Conservation (phyloP, 139 green algal genomes). For the Coelastrella sp. region DNA sequence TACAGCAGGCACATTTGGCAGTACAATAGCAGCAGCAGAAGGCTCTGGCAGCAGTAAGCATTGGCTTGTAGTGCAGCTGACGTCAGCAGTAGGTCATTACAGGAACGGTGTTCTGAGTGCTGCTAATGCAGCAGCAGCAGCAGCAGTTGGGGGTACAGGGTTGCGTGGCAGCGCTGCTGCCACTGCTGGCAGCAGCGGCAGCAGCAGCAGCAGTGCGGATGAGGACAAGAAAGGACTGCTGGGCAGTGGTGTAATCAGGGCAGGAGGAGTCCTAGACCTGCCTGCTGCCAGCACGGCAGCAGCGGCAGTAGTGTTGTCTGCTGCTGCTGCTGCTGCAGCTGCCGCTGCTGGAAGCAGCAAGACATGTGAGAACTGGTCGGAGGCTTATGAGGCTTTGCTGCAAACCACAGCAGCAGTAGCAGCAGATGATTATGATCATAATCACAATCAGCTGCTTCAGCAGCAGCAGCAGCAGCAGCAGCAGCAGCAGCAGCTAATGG, state of each 20-base stretch:
- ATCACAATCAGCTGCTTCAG: background rate
- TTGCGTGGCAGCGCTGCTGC: background rate
- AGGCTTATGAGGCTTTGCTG: no score
- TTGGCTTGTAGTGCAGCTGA: conserved; percentile 23
- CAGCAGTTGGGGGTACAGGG: background rate
- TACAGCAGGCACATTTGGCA: background rate
- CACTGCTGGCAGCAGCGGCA: background rate
- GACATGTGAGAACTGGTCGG: no score
- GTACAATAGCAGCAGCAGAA: background rate
- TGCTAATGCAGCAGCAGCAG: background rate
- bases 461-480: conserved; percentile 34
- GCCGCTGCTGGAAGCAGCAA: background rate
- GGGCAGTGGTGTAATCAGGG: conserved; percentile 8
- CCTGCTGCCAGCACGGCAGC: background rate
- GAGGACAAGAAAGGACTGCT: background rate
- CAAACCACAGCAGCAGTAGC: background rate
- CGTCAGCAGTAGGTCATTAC: background rate
- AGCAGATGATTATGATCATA: no score
- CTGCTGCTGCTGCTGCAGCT: background rate
- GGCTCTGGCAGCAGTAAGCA: conserved; percentile 14
- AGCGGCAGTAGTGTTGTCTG: background rate
- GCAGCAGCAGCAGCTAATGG: background rate
- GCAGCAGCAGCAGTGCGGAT: conserved; percentile 19
- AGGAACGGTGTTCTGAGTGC: background rate
- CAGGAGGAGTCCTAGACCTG: background rate